These are phyloP conservation scores for Kazachstania africana DNA, from an alignment of 805 yeast species.

Conservation along the genomic window DNA sequence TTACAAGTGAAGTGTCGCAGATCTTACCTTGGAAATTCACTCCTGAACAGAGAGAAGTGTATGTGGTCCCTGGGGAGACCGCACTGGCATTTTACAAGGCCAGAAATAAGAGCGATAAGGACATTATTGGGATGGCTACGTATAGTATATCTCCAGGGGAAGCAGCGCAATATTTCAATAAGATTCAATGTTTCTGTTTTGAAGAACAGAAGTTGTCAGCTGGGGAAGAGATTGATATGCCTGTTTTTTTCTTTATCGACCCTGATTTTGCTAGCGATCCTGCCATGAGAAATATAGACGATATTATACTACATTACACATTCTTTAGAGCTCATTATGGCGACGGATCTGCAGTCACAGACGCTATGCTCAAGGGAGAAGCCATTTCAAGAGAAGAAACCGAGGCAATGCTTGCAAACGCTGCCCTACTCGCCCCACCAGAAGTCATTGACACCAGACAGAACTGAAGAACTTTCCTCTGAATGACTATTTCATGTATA, in stretches of 20 bases:
- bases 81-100: constrained; percentile 94
- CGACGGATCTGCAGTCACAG: constrained; percentile 28
- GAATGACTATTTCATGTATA: not conserved
- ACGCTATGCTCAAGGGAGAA: constrained; percentile 9
- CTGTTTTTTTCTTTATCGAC: constrained; percentile 90
- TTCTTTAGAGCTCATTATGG: constrained; percentile 57
- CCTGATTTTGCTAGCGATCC: constrained; percentile 95
- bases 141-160: constrained; percentile 94
- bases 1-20: constrained; percentile 86
- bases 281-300: constrained; percentile 79
- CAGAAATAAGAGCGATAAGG: constrained; percentile 71
- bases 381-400: constrained; percentile 7
- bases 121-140: constrained; percentile 97
- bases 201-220: constrained; percentile 91
- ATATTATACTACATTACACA: constrained; percentile 82
- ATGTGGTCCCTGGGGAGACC: constrained; percentile 92
- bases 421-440: constrained; percentile 11
- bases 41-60: constrained; percentile 90
- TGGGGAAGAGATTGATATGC: constrained; percentile 98
- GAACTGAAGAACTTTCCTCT: not conserved
- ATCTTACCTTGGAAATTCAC: constrained; percentile 88
- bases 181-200: constrained; percentile 95
- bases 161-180: constrained; percentile 91
- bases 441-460: constrained; percentile 2
- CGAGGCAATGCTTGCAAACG: constrained; percentile 9